Evolutionary conservation across 2,329 filamentous ascomycete genomes (phyloP), one percentile per base, ranked within the genome.

Genomic region (Clonostachys rhizophaga): DNA sequence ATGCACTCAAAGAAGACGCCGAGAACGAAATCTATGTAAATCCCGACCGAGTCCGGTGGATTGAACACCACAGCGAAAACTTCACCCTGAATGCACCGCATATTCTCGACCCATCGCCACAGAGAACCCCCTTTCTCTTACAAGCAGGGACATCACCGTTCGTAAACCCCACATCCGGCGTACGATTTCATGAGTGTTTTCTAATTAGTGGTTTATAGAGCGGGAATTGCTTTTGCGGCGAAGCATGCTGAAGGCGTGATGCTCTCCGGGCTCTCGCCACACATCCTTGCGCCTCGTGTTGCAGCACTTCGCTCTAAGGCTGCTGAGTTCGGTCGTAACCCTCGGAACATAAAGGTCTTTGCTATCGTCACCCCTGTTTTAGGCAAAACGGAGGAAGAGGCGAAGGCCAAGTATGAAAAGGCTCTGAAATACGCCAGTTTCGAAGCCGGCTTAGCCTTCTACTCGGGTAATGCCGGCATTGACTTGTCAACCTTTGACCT

Each of bases 231-330:
- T 1, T 84, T 84, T 53, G 79, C 77, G 0, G 70, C 77, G 3
- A 75, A 67, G 0, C 79, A 84, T 49, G 80, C 79, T 2, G 80
- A 84, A 61, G 79, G 74, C 2, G 78, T 83, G 41, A 83, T 83
- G 50, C 75, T 83, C 5, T 76, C 75, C 0, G 71, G 70, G 0
- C 77, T 81, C 54, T 75, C 71, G 0, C 47, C 49, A n/a, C n/a
- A 18, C 20, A 10, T n/a, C 17, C 16, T 34, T 17, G 72, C 77
- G 0, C 51, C 62, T 4, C 78, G 78, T 45, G 67, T 83, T 34
- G 65, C 70, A 37, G 71, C 70, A 11, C 81, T 82, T 47, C 70
- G 80, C 2, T 79, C 78, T 0, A 65, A 67, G 2, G 63, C 68
- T 10, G 61, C 70, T 16, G 43, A 16, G 10, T 14, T 36, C n/a